A percentile compares a stretch with the other conserved stretches of the same genome.
Conservation (phyloP, 148 eudicot genomes). For the Rhododendron mucronatum region DNA sequence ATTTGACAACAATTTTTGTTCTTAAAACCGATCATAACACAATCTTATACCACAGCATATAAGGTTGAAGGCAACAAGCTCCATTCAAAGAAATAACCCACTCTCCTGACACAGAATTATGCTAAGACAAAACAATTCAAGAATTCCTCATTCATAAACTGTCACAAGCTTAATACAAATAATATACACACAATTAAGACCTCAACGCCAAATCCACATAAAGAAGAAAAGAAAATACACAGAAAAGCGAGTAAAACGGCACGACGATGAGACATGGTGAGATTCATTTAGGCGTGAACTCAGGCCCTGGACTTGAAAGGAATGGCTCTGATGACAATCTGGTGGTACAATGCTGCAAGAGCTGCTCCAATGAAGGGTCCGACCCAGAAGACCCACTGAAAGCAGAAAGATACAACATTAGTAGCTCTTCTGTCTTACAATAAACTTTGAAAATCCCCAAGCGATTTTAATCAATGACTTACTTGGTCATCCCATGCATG, state of each 20-base stretch:
- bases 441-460: not conserved
- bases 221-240: not conserved
- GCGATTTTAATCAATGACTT: slow-evolving; percentile 6
- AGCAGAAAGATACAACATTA: not conserved
- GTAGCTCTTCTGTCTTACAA: not conserved
- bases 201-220: not conserved
- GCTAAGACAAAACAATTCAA: not conserved
- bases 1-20: not conserved
- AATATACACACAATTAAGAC: not conserved
- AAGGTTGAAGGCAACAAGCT: not conserved
- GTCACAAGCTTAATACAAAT: slow-evolving; percentile 1
- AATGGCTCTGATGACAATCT: slow-evolving; percentile 57
- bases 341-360: slow-evolving; percentile 69
- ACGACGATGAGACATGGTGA: not conserved
- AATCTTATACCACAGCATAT: not conserved
- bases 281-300: not conserved
- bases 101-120: not conserved
- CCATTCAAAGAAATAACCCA: not conserved
- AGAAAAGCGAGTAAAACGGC: not conserved
- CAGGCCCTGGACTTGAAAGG: slow-evolving; percentile 56
- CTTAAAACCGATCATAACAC: not conserved
- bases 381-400: slow-evolving; percentile 86
- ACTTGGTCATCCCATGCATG: slow-evolving; percentile 48
- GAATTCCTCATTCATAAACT: slow-evolving; percentile 5
- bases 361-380: slow-evolving; percentile 88